These are phyloP conservation scores for Eremomyces bilateralis DNA, from an alignment of 495 filamentous ascomycete genomes.

Conservation along the genomic window DNA sequence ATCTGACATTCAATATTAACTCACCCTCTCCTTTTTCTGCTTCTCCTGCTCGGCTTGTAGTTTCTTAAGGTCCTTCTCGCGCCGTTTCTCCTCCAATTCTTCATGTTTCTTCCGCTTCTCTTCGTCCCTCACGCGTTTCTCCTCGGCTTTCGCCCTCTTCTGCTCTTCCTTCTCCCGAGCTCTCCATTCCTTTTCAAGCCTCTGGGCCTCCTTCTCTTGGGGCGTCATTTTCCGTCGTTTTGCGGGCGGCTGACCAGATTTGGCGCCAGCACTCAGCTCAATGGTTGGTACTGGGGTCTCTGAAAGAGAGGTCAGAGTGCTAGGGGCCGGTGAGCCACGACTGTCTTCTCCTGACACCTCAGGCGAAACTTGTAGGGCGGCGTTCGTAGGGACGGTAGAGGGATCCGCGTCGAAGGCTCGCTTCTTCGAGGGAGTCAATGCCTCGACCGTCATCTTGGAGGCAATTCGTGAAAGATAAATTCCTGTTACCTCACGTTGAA, in stretches of 20 bases:
- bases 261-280: conserved; percentile 4
- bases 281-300: conserved; percentile 3
- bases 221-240: conserved; percentile 21
- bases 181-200: conserved; percentile 31
- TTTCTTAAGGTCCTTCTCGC: conserved; percentile 27
- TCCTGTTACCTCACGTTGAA: too few relatives aligned
- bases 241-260: conserved; percentile 21
- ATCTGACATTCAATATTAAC: conserved; percentile 5
- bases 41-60: conserved; percentile 41
- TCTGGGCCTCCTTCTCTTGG: conserved; percentile 24
- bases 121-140: conserved; percentile 22
- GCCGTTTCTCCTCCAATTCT: conserved; percentile 27
- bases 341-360: too few relatives aligned
- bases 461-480: too few relatives aligned
- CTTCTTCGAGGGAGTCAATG: too few relatives aligned
- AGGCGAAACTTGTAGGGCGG: too few relatives aligned
- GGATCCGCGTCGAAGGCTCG: too few relatives aligned
- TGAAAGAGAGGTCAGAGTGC: neutral
- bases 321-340: neutral
- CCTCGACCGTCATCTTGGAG: too few relatives aligned
- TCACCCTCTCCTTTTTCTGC: conserved; percentile 45
- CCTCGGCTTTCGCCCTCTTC: conserved; percentile 19
- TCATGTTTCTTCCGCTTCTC: conserved; percentile 19
- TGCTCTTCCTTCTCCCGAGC: conserved; percentile 26
- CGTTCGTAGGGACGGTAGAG: too few relatives aligned